Conservation (phyloP, 805 yeast species). For the Vanderwaltozyma polyspora region DNA sequence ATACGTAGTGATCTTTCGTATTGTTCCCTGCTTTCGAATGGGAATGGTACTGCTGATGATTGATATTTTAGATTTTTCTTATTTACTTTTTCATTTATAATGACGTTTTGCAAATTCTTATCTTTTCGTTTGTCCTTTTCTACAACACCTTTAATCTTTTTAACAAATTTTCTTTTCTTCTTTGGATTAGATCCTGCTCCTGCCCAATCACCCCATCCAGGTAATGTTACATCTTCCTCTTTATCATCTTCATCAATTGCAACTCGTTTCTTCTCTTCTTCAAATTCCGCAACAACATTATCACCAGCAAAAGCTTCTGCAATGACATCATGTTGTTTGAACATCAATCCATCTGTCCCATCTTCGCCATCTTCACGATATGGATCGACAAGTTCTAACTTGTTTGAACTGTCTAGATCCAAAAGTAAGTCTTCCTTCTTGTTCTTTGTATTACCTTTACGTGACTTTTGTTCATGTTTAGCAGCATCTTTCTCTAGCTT, state of each 20-base stretch:
- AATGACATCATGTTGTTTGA: conserved; percentile 72
- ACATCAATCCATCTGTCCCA: conserved; percentile 35
- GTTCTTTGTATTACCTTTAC: conserved; percentile 9
- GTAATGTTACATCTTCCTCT: conserved; percentile 73
- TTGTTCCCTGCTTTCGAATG: conserved; percentile 86
- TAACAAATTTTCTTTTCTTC: conserved; percentile 50
- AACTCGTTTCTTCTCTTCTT: conserved; percentile 57
- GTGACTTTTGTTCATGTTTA: conserved; percentile 6
- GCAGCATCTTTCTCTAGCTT: conserved; percentile 30
- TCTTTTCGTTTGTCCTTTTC: conserved; percentile 66
- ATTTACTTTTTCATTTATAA: conserved; percentile 77
- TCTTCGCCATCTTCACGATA: conserved; percentile 37
- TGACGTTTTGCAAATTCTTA: conserved; percentile 64
- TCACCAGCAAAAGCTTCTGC: conserved; percentile 96
- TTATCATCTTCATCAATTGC: conserved; percentile 75
- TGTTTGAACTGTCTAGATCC: conserved; percentile 36
- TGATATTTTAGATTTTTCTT: conserved; percentile 80
- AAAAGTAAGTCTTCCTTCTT: conserved; percentile 30
- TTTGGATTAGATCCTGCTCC: conserved; percentile 33
- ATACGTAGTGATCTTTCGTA: conserved; percentile 86
- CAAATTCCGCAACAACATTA: conserved; percentile 73
- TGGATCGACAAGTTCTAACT: conserved; percentile 43
- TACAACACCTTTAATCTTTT: conserved; percentile 68
- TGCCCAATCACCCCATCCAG: conserved; percentile 99
- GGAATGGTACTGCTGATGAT: conserved; percentile 87